Evolutionary conservation across 192 early-diverging fungal genomes (phyloP).

Genomic region (Fimicolochytrium jonesii): DNA sequence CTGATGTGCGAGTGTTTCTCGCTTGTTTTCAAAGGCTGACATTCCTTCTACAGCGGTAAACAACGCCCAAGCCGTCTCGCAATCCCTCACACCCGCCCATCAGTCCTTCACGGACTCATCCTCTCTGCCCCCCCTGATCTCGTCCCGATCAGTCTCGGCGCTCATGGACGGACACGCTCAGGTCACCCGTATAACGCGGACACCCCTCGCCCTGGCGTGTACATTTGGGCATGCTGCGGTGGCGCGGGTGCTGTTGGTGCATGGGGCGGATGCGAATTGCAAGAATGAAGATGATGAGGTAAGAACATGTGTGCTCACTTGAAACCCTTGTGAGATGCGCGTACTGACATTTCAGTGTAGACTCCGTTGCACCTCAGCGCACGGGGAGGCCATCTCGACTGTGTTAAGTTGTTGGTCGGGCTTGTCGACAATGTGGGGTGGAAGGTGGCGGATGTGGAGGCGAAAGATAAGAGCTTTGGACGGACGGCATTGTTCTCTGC

Average conservation of each 20-base stretch:
- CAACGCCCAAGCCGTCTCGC: too few relatives aligned
- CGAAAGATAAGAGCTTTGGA: constrained; percentile 53
- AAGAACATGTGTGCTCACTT: background rate
- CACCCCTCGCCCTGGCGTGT: constrained; percentile 25
- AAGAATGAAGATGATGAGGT: constrained; percentile 28
- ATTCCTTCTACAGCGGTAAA: too few relatives aligned
- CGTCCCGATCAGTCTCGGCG: background rate
- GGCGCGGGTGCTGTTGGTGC: constrained; percentile 47
- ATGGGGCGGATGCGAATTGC: constrained; percentile 47
- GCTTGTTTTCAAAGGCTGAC: too few relatives aligned
- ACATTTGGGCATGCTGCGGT: constrained; percentile 42
- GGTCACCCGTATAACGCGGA: background rate
- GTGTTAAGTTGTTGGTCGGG: constrained; percentile 46
- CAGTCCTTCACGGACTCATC: too few relatives aligned
- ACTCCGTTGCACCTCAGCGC: constrained; percentile 53
- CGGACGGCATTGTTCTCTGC: constrained; percentile 62
- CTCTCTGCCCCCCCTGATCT: background rate
- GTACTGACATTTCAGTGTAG: too few relatives aligned
- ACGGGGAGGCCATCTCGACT: constrained; percentile 48
- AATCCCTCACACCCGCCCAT: too few relatives aligned
- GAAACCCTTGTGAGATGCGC: too few relatives aligned
- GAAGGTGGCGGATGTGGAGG: constrained; percentile 40
- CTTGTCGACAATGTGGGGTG: constrained; percentile 5
- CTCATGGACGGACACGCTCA: background rate
- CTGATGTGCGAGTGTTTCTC: background rate